These are phyloP conservation scores for Metschnikowia similis DNA, from an alignment of 805 yeast genomes.

Conservation along the genomic window DNA sequence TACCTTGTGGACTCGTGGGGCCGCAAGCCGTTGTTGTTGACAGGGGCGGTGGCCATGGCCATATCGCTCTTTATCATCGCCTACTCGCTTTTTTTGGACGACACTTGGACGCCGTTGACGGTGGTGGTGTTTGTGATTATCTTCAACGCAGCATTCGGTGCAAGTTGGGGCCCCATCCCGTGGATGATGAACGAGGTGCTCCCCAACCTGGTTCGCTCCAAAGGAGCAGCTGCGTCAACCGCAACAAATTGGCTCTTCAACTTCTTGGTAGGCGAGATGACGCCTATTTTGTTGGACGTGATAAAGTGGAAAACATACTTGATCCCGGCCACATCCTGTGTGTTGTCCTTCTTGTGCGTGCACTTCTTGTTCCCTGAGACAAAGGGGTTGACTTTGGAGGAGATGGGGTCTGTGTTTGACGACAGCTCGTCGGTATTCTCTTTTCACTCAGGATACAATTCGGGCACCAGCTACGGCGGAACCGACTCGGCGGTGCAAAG, in stretches of 20 bases:
- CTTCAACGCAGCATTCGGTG: conserved; percentile 82
- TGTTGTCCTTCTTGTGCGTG: conserved; percentile 68
- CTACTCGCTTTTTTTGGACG: conserved; percentile 38
- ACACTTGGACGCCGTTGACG: conserved; percentile 53
- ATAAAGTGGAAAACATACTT: conserved; percentile 80
- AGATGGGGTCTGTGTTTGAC: conserved; percentile 87
- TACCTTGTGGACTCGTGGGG: conserved; percentile 89
- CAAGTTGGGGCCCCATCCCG: conserved; percentile 92
- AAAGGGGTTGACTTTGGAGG: conserved; percentile 82
- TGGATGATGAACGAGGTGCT: conserved; percentile 90
- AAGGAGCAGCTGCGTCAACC: conserved; percentile 86
- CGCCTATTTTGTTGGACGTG: conserved; percentile 75
- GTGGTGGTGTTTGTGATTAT: conserved; percentile 76
- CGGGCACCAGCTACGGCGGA: conserved; percentile 12
- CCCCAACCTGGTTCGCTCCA: conserved; percentile 79
- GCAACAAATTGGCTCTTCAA: conserved; percentile 93
- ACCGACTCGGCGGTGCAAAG: conserved; percentile 10
- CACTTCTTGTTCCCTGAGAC: conserved; percentile 81
- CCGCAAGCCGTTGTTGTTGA: conserved; percentile 72
- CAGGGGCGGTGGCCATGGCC: conserved; percentile 82
- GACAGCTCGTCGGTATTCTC: conserved; percentile 45
- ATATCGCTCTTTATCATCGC: conserved; percentile 62
- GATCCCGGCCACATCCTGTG: conserved; percentile 76
- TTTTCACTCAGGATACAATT: conserved; percentile 31
- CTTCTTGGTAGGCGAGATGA: conserved; percentile 87